Percentiles rank a stretch among this genome's conserved stretches.
Evolutionary conservation across 2,329 filamentous ascomycete genomes (phyloP).

Genomic region (Ophiostoma ulmi): DNA sequence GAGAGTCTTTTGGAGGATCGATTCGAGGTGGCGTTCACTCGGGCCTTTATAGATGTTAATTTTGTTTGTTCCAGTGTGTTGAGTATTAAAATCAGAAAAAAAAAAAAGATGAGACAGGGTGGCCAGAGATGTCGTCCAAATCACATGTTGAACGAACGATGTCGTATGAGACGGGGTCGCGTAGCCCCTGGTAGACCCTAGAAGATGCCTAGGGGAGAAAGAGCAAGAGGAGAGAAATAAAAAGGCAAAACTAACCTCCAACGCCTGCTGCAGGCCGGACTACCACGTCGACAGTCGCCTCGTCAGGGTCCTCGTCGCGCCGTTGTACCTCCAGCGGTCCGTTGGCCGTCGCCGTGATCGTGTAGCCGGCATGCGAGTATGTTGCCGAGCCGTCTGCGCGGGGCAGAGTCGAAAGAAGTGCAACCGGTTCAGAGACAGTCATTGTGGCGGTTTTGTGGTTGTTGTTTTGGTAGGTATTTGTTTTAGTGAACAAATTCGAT

Average conservation of each 20-base stretch:
- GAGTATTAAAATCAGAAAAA: constrained; percentile 26
- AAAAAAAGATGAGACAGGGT: constrained; percentile 29
- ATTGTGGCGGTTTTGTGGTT: constrained; percentile 38
- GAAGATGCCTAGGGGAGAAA: background rate
- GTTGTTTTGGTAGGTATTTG: background rate
- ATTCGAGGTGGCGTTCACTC: constrained; percentile 76
- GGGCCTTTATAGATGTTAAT: constrained; percentile 46
- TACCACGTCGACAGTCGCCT: constrained; percentile 84
- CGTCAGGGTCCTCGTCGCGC: constrained; percentile 85
- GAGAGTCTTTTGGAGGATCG: constrained; percentile 64
- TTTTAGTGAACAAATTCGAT: constrained; percentile 8
- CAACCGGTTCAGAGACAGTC: constrained; percentile 45
- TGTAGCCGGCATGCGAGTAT: constrained; percentile 70
- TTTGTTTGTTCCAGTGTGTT: background rate
- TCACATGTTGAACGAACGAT: constrained; percentile 23
- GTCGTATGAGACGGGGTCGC: constrained; percentile 14
- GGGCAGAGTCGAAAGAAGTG: constrained; percentile 54
- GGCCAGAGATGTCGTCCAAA: constrained; percentile 13
- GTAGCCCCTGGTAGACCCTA: background rate
- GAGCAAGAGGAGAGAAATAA: background rate
- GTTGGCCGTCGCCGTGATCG: constrained; percentile 80
- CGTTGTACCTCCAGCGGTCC: constrained; percentile 86
- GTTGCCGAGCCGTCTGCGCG: constrained; percentile 76
- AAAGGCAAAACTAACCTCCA: constrained; percentile 54
- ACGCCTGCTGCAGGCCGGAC: constrained; percentile 80